A percentile compares a stretch with the other conserved stretches of the same genome.
phyloP scores from a whole-genome alignment of 73 alveolate species.

The Paramecium primaurelia region DNA sequence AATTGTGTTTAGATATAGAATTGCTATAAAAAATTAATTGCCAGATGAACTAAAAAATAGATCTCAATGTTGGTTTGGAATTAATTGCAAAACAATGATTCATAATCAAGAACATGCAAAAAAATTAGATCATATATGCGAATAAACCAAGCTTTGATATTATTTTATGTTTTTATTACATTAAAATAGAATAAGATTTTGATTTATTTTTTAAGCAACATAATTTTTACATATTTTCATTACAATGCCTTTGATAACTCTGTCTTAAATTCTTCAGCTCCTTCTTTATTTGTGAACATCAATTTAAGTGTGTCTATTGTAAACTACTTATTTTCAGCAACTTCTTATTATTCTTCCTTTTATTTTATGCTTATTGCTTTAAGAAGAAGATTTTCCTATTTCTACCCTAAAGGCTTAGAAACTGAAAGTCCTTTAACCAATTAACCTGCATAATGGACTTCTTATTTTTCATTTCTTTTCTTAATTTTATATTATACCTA shows the following conservation, averaged over 20 bases:
- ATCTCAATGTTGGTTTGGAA: slow-evolving; percentile 75
- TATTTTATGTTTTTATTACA: not conserved
- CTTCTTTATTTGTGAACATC: not conserved
- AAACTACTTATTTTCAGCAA: not conserved
- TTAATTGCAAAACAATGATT: slow-evolving; percentile 65
- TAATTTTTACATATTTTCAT: not conserved
- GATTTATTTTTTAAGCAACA: not conserved
- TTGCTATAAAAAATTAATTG: slow-evolving; percentile 52
- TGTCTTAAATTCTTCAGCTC: not conserved
- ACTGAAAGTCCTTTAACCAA: not conserved
- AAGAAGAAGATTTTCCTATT: not conserved
- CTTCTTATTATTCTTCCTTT: not conserved
- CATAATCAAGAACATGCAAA: slow-evolving; percentile 72
- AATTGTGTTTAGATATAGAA: slow-evolving; percentile 66
- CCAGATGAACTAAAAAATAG: slow-evolving; percentile 60
- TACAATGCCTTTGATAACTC: not conserved
- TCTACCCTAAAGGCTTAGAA: not conserved
- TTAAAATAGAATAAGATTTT: not conserved
- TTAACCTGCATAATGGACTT: not conserved
- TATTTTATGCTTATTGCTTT: not conserved
- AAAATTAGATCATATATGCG: slow-evolving; percentile 70
- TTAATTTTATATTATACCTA: not conserved
- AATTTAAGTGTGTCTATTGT: not conserved
- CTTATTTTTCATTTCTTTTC: not conserved
- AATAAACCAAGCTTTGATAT: slow-evolving; percentile 54